phyloP scores from a whole-genome alignment of 306 rosid genomes.

The Vigna mungo region DNA sequence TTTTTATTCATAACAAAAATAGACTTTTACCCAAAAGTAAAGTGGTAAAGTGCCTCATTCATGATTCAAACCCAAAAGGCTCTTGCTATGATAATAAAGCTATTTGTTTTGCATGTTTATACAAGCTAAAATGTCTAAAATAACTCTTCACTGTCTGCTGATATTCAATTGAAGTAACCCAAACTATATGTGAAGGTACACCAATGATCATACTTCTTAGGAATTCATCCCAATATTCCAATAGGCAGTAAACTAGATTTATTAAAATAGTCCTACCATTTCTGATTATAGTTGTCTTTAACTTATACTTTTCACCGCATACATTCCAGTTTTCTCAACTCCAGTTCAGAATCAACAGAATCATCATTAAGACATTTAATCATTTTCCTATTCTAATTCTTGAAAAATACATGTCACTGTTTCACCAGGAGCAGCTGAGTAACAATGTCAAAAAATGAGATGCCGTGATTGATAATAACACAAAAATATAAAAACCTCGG shows the following conservation, averaged over 20 bases:
- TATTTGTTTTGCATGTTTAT: conserved; percentile 2
- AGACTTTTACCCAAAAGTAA: background rate
- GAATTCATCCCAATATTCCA: conserved; percentile 12
- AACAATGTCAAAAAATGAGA: conserved; percentile 34
- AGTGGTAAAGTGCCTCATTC: background rate
- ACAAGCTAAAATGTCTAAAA: conserved; percentile 9
- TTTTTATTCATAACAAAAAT: conserved; percentile 11
- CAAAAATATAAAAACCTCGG: conserved; percentile 66
- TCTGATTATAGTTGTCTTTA: conserved; percentile 11
- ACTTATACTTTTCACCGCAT: conserved; percentile 6
- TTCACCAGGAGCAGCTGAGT: conserved; percentile 29
- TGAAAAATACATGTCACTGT: conserved; percentile 21
- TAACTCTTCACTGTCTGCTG: background rate
- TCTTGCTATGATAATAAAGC: background rate
- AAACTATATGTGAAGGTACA: background rate
- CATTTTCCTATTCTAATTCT: conserved; percentile 24
- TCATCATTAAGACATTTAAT: conserved; percentile 9
- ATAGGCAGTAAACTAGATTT: conserved; percentile 10
- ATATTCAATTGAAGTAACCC: background rate
- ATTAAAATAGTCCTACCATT: conserved; percentile 8
- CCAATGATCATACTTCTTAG: background rate
- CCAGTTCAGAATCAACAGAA: conserved; percentile 4
- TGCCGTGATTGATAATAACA: conserved; percentile 1
- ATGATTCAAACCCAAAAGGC: background rate
- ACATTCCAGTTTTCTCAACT: background rate